phyloP scores from a whole-genome alignment of 2,329 filamentous ascomycete genomes.

The Penicillium brasilianum region DNA sequence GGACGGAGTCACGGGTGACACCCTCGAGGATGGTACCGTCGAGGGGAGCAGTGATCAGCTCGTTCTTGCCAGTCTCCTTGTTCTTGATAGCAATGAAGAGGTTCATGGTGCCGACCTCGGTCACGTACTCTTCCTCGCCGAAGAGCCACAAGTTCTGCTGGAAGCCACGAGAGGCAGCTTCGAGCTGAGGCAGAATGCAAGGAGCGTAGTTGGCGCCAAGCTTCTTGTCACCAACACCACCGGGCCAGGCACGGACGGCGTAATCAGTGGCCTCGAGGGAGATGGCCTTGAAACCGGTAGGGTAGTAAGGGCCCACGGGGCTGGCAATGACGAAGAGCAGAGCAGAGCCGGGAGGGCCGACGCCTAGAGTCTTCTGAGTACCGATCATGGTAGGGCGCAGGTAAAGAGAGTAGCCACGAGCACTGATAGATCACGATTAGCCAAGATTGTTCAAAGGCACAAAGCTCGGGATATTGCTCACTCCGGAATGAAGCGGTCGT shows the following conservation, averaged over 20 bases:
- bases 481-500: constrained; percentile 87
- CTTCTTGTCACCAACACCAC: constrained; percentile 97
- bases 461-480: constrained; percentile 45
- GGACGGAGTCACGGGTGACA: constrained; percentile 88
- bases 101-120: constrained; percentile 99
- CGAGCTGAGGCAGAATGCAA: constrained; percentile 93
- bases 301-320: constrained; percentile 96
- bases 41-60: constrained; percentile 91
- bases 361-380: constrained; percentile 90
- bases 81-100: constrained; percentile 87
- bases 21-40: constrained; percentile 97
- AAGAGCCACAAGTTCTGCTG: constrained; percentile 99
- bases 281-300: constrained; percentile 96
- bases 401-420: constrained; percentile 89
- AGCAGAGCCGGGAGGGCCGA: constrained; percentile 88
- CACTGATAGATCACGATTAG: constrained; percentile 40
- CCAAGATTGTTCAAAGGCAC: neutral
- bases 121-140: constrained; percentile 91
- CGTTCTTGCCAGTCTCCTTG: constrained; percentile 85
- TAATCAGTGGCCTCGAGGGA: constrained; percentile 96
- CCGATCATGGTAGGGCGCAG: constrained; percentile 96
- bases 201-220: constrained; percentile 99
- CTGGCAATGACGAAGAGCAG: constrained; percentile 94
- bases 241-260: constrained; percentile 95
- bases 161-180: constrained; percentile 88